These are phyloP conservation scores for Trichoderma simmonsii DNA, from an alignment of 2,329 filamentous ascomycete species.

Conservation along the genomic window DNA sequence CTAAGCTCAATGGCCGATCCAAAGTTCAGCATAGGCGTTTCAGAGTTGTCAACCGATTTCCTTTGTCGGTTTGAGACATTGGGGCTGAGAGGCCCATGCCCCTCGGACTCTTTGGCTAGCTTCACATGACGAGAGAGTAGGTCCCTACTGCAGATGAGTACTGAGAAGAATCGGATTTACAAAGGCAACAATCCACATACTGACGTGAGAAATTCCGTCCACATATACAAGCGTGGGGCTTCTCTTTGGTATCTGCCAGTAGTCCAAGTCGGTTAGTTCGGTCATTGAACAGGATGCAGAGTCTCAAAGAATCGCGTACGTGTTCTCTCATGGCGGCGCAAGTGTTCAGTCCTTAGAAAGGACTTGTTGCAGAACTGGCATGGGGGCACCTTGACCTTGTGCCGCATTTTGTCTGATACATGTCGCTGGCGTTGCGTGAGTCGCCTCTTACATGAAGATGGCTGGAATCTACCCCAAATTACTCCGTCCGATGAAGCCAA, in stretches of 20 bases:
- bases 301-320: not conserved
- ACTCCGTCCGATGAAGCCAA: not conserved
- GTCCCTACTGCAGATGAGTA: not conserved
- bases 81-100: not conserved
- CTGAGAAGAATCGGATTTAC: not conserved
- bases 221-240: slow-evolving; percentile 10
- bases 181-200: not conserved
- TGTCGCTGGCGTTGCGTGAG: not conserved
- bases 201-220: slow-evolving; percentile 12
- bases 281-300: not conserved
- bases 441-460: not conserved
- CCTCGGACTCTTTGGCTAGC: slow-evolving; percentile 2
- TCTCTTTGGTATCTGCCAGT: slow-evolving; percentile 9
- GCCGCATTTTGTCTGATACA: slow-evolving; percentile 4
- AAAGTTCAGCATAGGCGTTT: not conserved
- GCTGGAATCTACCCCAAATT: slow-evolving; percentile 3
- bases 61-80: not conserved
- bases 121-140: slow-evolving; percentile 7
- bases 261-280: not conserved
- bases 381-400: slow-evolving; percentile 12
- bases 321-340: slow-evolving; percentile 12
- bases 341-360: slow-evolving; percentile 7
- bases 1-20: not conserved
- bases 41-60: not conserved
- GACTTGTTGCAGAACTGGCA: slow-evolving; percentile 8